Conservation (phyloP, 2,329 filamentous ascomycete species). For the Cladosporium colombiae region DNA sequence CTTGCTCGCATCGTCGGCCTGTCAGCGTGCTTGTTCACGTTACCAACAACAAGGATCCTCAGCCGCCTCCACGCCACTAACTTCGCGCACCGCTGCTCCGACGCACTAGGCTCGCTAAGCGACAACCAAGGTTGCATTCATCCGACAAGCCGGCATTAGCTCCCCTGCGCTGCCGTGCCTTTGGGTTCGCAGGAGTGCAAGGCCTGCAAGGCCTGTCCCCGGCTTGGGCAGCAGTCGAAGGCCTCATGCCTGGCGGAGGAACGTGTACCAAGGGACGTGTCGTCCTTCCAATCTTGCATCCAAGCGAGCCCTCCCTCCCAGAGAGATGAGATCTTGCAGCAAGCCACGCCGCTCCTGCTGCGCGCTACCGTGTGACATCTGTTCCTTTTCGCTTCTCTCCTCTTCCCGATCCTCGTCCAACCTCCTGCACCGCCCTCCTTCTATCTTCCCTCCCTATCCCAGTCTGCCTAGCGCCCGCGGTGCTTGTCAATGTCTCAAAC, state of each 20-base stretch:
- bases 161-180: not conserved
- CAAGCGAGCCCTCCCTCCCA: not conserved
- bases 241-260: constrained; percentile 2
- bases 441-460: not conserved
- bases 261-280: constrained; percentile 12
- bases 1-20: constrained; percentile 8
- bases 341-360: not conserved
- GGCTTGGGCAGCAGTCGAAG: constrained; percentile 8
- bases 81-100: constrained; percentile 6
- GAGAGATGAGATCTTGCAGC: constrained; percentile 6
- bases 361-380: not conserved
- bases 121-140: not conserved
- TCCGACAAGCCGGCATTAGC: constrained; percentile 12
- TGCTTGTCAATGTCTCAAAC: not conserved
- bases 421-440: constrained; percentile 1
- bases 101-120: constrained; percentile 5
- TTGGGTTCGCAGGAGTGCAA: constrained; percentile 7
- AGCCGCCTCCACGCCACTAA: constrained; percentile 17
- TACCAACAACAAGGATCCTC: constrained; percentile 1
- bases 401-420: not conserved
- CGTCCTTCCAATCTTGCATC: constrained; percentile 5
- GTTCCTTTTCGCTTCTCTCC: not conserved
- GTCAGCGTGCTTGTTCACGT: not conserved
- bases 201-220: not conserved
- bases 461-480: constrained; percentile 5